These are phyloP conservation scores for Colletotrichum theobromicola DNA, from an alignment of 2,329 filamentous ascomycete genomes.

Conservation along the genomic window DNA sequence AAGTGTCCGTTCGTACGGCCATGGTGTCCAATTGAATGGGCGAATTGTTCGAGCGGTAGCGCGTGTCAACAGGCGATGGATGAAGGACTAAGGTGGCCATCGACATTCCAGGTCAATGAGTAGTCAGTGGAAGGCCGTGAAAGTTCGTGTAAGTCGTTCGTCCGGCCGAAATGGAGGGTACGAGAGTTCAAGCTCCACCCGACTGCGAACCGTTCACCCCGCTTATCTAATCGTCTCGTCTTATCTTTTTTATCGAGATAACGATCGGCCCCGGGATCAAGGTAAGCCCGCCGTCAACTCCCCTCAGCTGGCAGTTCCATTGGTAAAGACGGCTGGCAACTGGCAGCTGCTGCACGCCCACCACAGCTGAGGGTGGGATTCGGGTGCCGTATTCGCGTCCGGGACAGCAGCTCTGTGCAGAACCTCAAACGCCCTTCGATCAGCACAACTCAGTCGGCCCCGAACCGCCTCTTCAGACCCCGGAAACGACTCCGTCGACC, in stretches of 20 bases:
- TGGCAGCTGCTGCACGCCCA: background rate
- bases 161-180: background rate
- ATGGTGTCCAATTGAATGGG: background rate
- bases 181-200: background rate
- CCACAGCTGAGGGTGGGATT: background rate
- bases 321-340: background rate
- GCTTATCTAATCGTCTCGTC: background rate
- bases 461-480: background rate
- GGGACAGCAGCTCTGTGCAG: constrained; percentile 1
- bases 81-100: background rate
- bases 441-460: background rate
- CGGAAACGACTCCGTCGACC: background rate
- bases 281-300: background rate
- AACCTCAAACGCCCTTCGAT: constrained; percentile 3
- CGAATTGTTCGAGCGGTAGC: background rate
- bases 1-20: background rate
- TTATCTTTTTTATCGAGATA: background rate
- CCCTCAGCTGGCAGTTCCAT: background rate
- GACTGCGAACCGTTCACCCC: background rate
- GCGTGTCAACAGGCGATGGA: background rate
- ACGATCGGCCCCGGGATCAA: background rate
- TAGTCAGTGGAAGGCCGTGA: background rate
- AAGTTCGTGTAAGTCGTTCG: background rate
- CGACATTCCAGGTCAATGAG: background rate
- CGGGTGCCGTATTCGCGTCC: background rate